Percentiles rank a stretch among this genome's conserved stretches.
phyloP scores from a whole-genome alignment of 345 rosid genomes.

The Microcos paniculata region DNA sequence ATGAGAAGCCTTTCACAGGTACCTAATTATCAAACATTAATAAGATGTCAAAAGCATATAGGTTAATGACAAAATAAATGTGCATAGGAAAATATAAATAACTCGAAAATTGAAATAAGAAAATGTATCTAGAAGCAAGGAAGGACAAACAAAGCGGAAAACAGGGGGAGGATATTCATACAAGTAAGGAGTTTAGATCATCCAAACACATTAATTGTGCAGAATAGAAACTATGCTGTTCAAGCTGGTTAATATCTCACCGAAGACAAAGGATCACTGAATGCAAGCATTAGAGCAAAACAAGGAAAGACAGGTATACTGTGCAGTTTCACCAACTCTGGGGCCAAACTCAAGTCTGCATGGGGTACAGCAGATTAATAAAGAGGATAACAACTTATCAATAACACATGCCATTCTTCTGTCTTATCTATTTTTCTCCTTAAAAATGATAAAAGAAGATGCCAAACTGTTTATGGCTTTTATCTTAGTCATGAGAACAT shows the following conservation, averaged over 20 bases:
- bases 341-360: conserved; percentile 60
- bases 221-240: background rate
- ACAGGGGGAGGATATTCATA: background rate
- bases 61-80: background rate
- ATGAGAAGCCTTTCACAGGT: conserved; percentile 64
- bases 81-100: background rate
- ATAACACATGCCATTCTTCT: conserved; percentile 8
- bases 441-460: background rate
- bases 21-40: conserved; percentile 40
- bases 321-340: conserved; percentile 54
- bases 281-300: conserved; percentile 84
- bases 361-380: conserved; percentile 5
- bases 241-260: conserved; percentile 34
- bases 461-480: background rate
- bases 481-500: background rate
- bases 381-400: background rate
- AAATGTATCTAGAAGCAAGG: background rate
- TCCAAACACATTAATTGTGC: background rate
- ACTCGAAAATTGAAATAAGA: background rate
- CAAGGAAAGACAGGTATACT: conserved; percentile 71
- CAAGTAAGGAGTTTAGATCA: background rate
- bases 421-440: background rate
- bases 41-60: conserved; percentile 1
- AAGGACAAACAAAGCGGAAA: background rate
- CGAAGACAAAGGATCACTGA: conserved; percentile 65